Percentiles rank a stretch among this genome's conserved stretches.
Conservation (phyloP, 2,329 filamentous ascomycete species). For the Helicocarpus griseus region DNA sequence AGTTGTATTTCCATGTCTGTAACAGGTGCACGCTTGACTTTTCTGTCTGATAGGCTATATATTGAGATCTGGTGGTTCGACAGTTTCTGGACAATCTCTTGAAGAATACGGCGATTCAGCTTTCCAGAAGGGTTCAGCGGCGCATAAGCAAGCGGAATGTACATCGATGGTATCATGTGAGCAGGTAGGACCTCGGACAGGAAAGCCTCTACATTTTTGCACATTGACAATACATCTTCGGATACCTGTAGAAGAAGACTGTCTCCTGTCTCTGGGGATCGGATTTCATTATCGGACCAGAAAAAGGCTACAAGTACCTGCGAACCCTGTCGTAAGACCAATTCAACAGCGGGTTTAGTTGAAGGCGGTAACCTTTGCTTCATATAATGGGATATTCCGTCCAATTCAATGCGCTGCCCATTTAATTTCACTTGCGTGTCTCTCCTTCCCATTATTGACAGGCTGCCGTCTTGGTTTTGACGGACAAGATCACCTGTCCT, state of each 20-base stretch:
- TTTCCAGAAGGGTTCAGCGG: conserved; percentile 33
- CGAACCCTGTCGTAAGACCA: background rate
- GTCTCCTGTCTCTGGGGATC: background rate
- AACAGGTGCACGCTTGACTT: conserved; percentile 14
- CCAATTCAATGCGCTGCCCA: conserved; percentile 74
- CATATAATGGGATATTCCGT: conserved; percentile 69
- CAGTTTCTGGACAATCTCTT: background rate
- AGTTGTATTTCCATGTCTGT: conserved; percentile 22
- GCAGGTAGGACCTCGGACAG: conserved; percentile 10
- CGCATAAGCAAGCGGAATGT: conserved; percentile 28
- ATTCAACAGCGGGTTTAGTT: conserved; percentile 1
- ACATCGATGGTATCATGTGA: conserved; percentile 29
- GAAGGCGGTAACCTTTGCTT: conserved; percentile 5
- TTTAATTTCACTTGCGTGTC: conserved; percentile 73
- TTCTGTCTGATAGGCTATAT: background rate
- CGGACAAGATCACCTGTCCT: conserved; percentile 75
- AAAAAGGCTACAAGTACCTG: background rate
- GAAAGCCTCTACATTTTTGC: background rate
- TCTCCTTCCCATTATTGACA: conserved; percentile 75
- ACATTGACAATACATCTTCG: background rate
- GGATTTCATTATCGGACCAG: background rate
- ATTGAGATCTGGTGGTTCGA: background rate
- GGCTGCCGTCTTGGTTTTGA: conserved; percentile 53
- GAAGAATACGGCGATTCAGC: conserved; percentile 18
- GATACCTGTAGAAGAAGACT: background rate